Evolutionary conservation across 2,329 filamentous ascomycete species (phyloP).

Genomic region (Metarhizium brunneum): DNA sequence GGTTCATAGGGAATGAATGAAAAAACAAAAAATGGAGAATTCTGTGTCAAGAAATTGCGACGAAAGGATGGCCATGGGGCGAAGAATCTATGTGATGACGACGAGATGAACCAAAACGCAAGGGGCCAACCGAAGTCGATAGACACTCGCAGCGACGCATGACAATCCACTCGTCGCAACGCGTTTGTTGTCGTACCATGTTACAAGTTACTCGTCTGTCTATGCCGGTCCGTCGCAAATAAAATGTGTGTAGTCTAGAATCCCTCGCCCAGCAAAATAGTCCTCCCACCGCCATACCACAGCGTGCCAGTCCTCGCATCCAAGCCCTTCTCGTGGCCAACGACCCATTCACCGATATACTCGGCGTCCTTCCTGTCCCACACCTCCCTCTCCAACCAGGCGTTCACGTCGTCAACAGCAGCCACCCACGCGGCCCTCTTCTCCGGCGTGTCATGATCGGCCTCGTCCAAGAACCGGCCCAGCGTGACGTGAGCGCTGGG

Average conservation of each 20-base stretch:
- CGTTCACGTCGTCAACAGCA: slow-evolving; percentile 68
- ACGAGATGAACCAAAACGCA: no score
- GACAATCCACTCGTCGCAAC: no score
- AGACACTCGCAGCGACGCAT: no score
- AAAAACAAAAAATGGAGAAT: slow-evolving; percentile 9
- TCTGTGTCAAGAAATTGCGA: slow-evolving; percentile 6
- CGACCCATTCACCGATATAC: slow-evolving; percentile 64
- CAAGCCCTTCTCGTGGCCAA: slow-evolving; percentile 78
- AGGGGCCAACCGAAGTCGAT: no score
- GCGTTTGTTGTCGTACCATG: no score
- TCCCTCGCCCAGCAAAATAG: slow-evolving; percentile 53
- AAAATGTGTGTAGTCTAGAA: slow-evolving; percentile 30
- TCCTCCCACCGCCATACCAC: slow-evolving; percentile 82
- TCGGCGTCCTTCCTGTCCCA: slow-evolving; percentile 48
- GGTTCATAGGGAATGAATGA: slow-evolving; percentile 37
- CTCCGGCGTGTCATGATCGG: slow-evolving; percentile 50
- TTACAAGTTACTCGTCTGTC: background rate
- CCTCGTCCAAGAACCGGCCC: slow-evolving; percentile 63
- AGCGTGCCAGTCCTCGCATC: slow-evolving; percentile 65
- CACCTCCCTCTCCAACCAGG: slow-evolving; percentile 59
- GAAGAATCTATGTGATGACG: background rate
- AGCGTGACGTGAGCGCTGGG: slow-evolving; percentile 87
- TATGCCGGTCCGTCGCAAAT: background rate
- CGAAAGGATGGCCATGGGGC: background rate
- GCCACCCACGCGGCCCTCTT: slow-evolving; percentile 57